These are phyloP conservation scores for Saturnispora diversa DNA, from an alignment of 805 yeast species.

Conservation along the genomic window DNA sequence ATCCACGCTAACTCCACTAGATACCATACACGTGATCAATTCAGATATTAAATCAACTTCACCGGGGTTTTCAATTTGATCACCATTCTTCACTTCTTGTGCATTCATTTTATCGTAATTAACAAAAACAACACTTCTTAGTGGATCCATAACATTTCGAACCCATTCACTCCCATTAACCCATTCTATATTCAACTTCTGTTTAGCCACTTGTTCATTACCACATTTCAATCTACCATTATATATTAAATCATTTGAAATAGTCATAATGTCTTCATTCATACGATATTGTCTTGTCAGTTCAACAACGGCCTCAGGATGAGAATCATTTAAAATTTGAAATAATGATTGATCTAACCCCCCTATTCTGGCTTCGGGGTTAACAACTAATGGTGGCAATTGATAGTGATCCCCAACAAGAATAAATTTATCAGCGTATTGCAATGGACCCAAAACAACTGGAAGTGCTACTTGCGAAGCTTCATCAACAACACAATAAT, in stretches of 20 bases:
- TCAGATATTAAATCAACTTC: conserved; percentile 64
- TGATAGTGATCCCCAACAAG: conserved; percentile 97
- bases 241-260: conserved; percentile 76
- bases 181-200: conserved; percentile 24
- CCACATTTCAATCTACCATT: conserved; percentile 75
- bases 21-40: conserved; percentile 48
- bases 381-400: conserved; percentile 78
- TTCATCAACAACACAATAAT: conserved; percentile 91
- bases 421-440: conserved; percentile 69
- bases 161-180: conserved; percentile 9
- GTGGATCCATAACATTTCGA: conserved; percentile 40
- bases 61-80: conserved; percentile 60
- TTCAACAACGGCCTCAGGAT: conserved; percentile 70
- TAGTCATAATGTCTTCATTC: conserved; percentile 80
- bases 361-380: conserved; percentile 52
- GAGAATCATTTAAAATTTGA: conserved; percentile 58
- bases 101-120: conserved; percentile 62
- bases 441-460: conserved; percentile 77
- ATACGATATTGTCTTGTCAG: conserved; percentile 82
- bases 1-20: conserved; percentile 50
- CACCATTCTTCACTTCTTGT: conserved; percentile 48
- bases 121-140: conserved; percentile 62
- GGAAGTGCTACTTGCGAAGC: conserved; percentile 96
- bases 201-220: conserved; percentile 50
- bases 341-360: conserved; percentile 75